Base-by-base conservation (phyloP, 2,329 filamentous ascomycete genomes). In the Diplodia intermedia region DNA sequence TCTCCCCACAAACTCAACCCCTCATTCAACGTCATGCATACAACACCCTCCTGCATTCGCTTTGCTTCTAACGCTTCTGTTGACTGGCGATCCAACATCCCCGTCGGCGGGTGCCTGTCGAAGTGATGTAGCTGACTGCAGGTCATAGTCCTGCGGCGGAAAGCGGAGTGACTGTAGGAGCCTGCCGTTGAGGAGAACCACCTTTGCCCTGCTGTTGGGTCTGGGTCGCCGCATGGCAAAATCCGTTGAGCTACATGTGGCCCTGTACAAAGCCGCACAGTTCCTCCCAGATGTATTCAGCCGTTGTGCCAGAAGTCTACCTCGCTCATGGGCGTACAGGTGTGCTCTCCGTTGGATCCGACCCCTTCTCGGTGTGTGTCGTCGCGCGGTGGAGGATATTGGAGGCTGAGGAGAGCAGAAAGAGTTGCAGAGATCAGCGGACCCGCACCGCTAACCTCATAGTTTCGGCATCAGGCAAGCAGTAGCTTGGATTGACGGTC, bases 71-170 rank as follows among this genome's bases (percentile, higher is more conserved):
- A 29, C 20, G 31, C 38, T 7, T 63, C 11, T 62, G 20, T 26
- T 47, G 31, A 26, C n/a, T 23, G 29, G 31, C 38, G 31, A n/a
- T 61, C 31, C 26, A 31, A 20, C 53, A 55, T 18, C 15, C 36
- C 15, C 4, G 52, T 33, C 52, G 20, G 23, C n/a, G n/a, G n/a
- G 33, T 20, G 33, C 14, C n/a, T 14, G 12, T 26, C 20, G 18
- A 7, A 33, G 40, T 29, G 60, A 52, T 63, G 50, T 63, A 49
- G 60, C 60, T 52, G 60, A 49, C 43, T 52, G 43, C 60, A 53
- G 47, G 47, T 36, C 43, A 52, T 63, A 8, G 15, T 38, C 33
- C 20, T 18, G 60, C n/a, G 29, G 29, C 11, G 47, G 2, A 52
- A 52, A 23, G 26, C 40, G 47, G 40, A 43, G 57, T 62, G 47